Base-by-base conservation (phyloP, 345 rosid genomes). In the Barbarea vulgaris region DNA sequence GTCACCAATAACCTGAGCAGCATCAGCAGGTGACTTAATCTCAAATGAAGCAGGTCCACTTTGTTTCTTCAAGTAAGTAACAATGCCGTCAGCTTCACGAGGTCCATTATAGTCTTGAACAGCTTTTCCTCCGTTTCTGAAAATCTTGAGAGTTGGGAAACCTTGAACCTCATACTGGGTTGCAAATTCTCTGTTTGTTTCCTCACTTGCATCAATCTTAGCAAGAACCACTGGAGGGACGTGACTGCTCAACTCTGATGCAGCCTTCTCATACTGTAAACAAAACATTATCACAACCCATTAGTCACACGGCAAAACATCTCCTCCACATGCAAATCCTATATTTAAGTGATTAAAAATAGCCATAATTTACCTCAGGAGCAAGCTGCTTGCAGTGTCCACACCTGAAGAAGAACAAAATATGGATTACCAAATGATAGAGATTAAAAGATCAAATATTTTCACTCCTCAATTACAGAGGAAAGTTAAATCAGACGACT, bases 371-470 rank as follows among this genome's bases (percentile, higher is more conserved):
- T 85, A 95, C 99, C 97, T 92, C 93, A 18, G 99, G 99, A 70
- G 99, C 99, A 72, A 95, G 97, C 58, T 87, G 86, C 86, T 87
- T 87, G 76, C 99, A 95, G 85, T 95, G 99, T 12, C 97, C 99
- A 69, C 97, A 95, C 99, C 99, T 92, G 84, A 65, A 70, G 68
- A 34, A 57, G n/a, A 24, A 10, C 17, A 71, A 2, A 69, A 22
- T 4, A 30, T 39, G 25, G 46, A 62, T 73, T 28, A 73, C 17
- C 62, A 18, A 75, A 68, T 15, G 69, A 62, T 2, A 1, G 33
- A 44, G 59, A 46, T 25, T 24, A 6, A 6, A 6, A 57, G 48
- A 76, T 61, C 56, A 60, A 33, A 39, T 22, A 48, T 5, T 39
- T 60, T 22, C 56, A 76, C 64, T 1, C 1, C 44, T 42, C 18